Evolutionary conservation across 2,329 filamentous ascomycete genomes (phyloP), one percentile per base, ranked within the genome.

Genomic region (Xylaria polymorpha): DNA sequence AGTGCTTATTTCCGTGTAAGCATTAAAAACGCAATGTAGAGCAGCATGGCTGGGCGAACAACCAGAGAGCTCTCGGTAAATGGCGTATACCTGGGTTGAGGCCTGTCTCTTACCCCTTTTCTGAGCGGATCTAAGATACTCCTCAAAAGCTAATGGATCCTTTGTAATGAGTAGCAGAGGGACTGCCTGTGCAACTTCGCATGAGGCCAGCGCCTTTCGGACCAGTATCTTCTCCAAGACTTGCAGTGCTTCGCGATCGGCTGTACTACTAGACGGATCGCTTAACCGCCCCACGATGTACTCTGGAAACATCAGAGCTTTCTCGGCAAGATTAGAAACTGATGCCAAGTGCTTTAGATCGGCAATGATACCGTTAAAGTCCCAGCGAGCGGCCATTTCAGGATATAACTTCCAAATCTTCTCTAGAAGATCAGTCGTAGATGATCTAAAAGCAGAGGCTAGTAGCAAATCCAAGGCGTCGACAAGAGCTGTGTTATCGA

Each of bases 391-490:
- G 3, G 69, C 59, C 71, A 79, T 75, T 32, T 72, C 59, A n/a
- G 77, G 71, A 63, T 77, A 78, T 5, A 73, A 46, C 12, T 61
- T 71, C 77, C 77, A 77, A 10, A 77, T 15, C 8, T 62, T 50
- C 10, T 66, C 63, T n/a, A 79, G 58, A 14, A 72, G 64, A 4
- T 73, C 66, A 5, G 60, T 39, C 1, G 65, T 68, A 18, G 73
- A 44, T 22, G 71, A 74, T 50, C 41, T 75, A 41, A 88, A 78
- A 1, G 80, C 80, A 55, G 82, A 77, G 8, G 82, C 77, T 20
- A 86, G 71, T 6, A 88, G 70, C 20, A 81, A 75, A 53, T 86
- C 84, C 7, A 87, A 73, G 1, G 83, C 84, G 7, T 80, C 77
- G 0, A 78, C 75, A 32, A 83, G 74, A 5, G 77, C 74, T 14